Base-by-base conservation (phyloP, 805 yeast genomes). In the Myxozyma melibiosi region DNA sequence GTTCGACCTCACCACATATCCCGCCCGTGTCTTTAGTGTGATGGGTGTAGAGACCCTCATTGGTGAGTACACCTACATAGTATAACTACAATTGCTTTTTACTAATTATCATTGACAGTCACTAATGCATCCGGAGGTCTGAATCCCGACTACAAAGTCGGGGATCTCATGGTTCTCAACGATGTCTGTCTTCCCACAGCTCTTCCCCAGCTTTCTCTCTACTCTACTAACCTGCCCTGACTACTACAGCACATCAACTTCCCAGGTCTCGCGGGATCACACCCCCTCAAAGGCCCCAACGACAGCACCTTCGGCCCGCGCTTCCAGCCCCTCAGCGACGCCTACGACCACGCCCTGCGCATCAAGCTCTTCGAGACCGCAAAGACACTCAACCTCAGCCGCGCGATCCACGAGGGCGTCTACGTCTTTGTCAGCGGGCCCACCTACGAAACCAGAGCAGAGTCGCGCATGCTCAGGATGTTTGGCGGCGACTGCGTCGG, bases 111-210 rank as follows among this genome's bases (percentile, higher is more conserved):
- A 20, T 16, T 5, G 8, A 7, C 5, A 51, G 71, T 67, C 11
- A 92, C 98, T n/a, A 92, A 92, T 72, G 99, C 99, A 0, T 96
- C 97, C 1, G 99, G 98, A 44, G 97, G 97, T 1, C 71, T 87
- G 44, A 86, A 90, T 66, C 73, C 81, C 1, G 68, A 66, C 3
- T 91, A 73, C 71, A 78, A 78, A 51, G 88, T 92, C 1, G 97
- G 97, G 31, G 97, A 94, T 68, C 75, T 92, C 63, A 92, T 94
- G 98, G 78, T 94, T 46, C 81, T 92, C 62, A 80, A 80, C 63
- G 99, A 91, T 59, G 68, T 65, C 48, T 14, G 67, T 34, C 4
- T 25, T 13, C 25, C 5, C 24, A 39, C 16, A 18, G 25, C 7
- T 20, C 34, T 46, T n/a, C n/a, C n/a, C n/a, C n/a, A n/a, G n/a